Conservation (phyloP, 306 rosid genomes). For the Begonia masoniana region DNA sequence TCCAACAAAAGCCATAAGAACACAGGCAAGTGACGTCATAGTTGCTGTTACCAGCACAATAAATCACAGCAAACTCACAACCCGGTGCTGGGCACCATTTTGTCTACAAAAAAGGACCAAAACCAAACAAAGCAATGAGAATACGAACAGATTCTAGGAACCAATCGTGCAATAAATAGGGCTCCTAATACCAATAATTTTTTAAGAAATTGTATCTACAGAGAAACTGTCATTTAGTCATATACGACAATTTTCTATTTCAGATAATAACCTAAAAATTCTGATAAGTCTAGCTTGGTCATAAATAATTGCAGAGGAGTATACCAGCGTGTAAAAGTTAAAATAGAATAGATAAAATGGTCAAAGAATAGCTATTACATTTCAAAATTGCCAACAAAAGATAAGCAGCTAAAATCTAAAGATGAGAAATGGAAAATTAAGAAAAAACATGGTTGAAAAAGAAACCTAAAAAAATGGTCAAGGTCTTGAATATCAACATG, state of each 20-base stretch:
- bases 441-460: too few species aligned
- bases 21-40: conserved; percentile 63
- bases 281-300: too few species aligned
- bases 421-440: too few species aligned
- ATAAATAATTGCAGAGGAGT: too few species aligned
- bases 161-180: neutral
- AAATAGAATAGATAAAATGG: neutral
- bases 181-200: neutral
- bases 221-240: too few species aligned
- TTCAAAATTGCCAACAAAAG: neutral
- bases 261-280: too few species aligned
- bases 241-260: too few species aligned
- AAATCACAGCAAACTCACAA: conserved; percentile 56
- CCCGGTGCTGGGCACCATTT: conserved; percentile 94
- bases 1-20: conserved; percentile 68
- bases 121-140: neutral
- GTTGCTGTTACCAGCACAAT: conserved; percentile 38
- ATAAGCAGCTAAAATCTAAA: neutral
- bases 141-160: neutral
- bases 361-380: neutral
- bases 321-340: too few species aligned
- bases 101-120: conserved; percentile 24
- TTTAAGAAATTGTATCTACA: too few species aligned
- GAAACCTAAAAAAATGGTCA: neutral
- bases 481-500: neutral